A percentile compares a stretch with the other conserved stretches of the same genome.
Conservation (phyloP, 352 stramenopile species). For the Phytophthora hybrid region DNA sequence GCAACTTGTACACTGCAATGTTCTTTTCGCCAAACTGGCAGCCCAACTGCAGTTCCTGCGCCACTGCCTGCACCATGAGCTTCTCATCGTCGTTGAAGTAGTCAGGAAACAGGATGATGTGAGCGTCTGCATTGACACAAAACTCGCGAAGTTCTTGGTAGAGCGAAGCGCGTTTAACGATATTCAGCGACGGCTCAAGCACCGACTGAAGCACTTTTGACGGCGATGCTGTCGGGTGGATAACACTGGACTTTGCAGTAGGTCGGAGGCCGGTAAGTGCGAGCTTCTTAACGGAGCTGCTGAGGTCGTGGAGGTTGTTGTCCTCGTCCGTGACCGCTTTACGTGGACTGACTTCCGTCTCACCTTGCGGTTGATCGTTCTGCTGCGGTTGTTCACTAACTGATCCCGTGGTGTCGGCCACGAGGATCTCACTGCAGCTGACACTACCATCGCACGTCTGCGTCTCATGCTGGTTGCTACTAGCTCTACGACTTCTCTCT, state of each 20-base stretch:
- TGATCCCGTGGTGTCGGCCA: not conserved
- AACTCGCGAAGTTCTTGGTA: conserved; percentile 76
- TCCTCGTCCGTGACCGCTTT: conserved; percentile 26
- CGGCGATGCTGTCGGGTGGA: conserved; percentile 20
- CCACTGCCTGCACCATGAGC: conserved; percentile 55
- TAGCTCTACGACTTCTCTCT: conserved; percentile 20
- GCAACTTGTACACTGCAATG: conserved; percentile 67
- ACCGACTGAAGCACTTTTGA: conserved; percentile 18
- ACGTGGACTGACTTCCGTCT: conserved; percentile 2
- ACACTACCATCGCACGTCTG: conserved; percentile 18
- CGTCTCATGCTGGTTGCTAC: conserved; percentile 37
- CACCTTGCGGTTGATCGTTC: conserved; percentile 24
- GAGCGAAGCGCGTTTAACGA: conserved; percentile 53
- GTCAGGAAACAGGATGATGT: conserved; percentile 74
- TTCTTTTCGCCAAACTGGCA: conserved; percentile 74
- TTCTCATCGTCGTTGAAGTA: conserved; percentile 73
- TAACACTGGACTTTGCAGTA: conserved; percentile 11
- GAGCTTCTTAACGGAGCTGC: conserved; percentile 39
- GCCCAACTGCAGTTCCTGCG: conserved; percentile 58
- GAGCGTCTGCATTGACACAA: conserved; percentile 45
- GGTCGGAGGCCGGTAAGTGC: conserved; percentile 30
- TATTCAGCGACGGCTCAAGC: conserved; percentile 16
- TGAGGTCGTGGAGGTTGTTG: conserved; percentile 45
- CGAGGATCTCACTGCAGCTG: conserved; percentile 19
- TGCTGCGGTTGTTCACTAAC: conserved; percentile 14